Percentiles rank a stretch among this genome's conserved stretches.
These are phyloP conservation scores for Coriolopsis trogii DNA, from an alignment of 1,284 basidiomycete genomes.

Conservation along the genomic window DNA sequence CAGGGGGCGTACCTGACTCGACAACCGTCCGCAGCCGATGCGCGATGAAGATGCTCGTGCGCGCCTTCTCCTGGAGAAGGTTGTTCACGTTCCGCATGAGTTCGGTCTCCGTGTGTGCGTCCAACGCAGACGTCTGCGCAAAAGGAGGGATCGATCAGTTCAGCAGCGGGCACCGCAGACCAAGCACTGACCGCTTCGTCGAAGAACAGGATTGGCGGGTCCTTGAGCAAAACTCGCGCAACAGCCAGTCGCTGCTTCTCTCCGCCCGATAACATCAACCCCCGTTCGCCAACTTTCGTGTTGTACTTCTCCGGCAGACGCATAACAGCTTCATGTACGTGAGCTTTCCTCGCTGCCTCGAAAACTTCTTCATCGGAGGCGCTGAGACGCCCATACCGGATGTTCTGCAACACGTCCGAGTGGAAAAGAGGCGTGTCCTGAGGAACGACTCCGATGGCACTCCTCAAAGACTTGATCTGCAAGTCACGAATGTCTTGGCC, in stretches of 20 bases:
- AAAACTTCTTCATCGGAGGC: conserved; percentile 88
- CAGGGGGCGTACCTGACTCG: conserved; percentile 66
- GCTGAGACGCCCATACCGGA: conserved; percentile 89
- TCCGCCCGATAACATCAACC: conserved; percentile 97
- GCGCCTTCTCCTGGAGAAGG: conserved; percentile 72
- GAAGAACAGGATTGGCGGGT: conserved; percentile 95
- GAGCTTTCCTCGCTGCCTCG: conserved; percentile 83
- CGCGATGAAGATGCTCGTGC: conserved; percentile 96
- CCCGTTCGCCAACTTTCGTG: conserved; percentile 95
- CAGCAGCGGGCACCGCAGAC: neutral
- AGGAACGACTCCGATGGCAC: conserved; percentile 90
- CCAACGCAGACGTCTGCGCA: conserved; percentile 86
- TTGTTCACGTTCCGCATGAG: conserved; percentile 94
- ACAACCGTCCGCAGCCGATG: conserved; percentile 91
- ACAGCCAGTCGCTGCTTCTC: conserved; percentile 98
- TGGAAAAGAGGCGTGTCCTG: conserved; percentile 99
- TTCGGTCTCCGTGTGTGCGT: conserved; percentile 93
- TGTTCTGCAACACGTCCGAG: conserved; percentile 92
- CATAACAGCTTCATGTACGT: conserved; percentile 83
- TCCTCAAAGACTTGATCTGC: conserved; percentile 74
- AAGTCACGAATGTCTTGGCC: conserved; percentile 85
- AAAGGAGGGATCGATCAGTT: neutral
- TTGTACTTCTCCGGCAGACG: conserved; percentile 84
- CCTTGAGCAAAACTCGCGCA: conserved; percentile 90
- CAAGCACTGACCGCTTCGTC: conserved; percentile 86